These are phyloP conservation scores for Diacronema lutheri DNA, from an alignment of 78 protist species.

Conservation along the genomic window DNA sequence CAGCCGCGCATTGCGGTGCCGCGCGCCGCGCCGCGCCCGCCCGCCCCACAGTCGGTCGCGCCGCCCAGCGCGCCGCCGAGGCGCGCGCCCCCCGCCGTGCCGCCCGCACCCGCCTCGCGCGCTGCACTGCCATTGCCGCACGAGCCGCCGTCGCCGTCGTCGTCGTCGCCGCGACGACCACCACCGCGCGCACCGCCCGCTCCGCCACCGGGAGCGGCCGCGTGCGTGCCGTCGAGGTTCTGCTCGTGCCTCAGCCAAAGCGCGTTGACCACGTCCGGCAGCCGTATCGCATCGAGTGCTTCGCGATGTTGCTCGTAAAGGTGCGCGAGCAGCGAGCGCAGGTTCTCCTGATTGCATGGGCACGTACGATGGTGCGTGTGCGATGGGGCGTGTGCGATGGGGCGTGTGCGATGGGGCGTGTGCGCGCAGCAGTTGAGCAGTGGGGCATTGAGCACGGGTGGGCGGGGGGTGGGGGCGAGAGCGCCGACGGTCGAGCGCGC, in stretches of 20 bases:
- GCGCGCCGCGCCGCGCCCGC: neutral
- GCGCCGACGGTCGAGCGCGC: neutral
- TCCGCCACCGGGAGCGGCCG: neutral
- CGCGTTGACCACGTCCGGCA: conserved; percentile 54
- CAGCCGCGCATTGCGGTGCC: neutral
- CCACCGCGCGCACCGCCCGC: neutral
- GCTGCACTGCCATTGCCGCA: too few species aligned
- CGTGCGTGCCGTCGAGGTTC: neutral
- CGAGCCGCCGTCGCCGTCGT: too few species aligned
- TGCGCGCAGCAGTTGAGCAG: conserved; percentile 55
- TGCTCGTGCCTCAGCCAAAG: conserved; percentile 11
- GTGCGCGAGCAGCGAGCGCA: conserved; percentile 45
- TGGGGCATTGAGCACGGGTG: conserved; percentile 48
- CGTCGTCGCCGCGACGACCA: too few species aligned
- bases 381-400: too few species aligned
- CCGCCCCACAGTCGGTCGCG: neutral
- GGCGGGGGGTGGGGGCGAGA: neutral
- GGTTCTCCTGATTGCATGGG: too few species aligned
- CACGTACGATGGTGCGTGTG: too few species aligned
- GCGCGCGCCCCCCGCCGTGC: too few species aligned
- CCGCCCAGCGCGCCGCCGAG: too few species aligned
- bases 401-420: too few species aligned
- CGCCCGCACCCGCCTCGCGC: too few species aligned
- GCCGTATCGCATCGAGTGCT: conserved; percentile 24
- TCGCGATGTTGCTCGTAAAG: conserved; percentile 42